A percentile compares a stretch with the other conserved stretches of the same genome.
These are phyloP conservation scores for Pichiaceae sp. DNA, from an alignment of 1,139 yeast genomes.

Conservation along the genomic window DNA sequence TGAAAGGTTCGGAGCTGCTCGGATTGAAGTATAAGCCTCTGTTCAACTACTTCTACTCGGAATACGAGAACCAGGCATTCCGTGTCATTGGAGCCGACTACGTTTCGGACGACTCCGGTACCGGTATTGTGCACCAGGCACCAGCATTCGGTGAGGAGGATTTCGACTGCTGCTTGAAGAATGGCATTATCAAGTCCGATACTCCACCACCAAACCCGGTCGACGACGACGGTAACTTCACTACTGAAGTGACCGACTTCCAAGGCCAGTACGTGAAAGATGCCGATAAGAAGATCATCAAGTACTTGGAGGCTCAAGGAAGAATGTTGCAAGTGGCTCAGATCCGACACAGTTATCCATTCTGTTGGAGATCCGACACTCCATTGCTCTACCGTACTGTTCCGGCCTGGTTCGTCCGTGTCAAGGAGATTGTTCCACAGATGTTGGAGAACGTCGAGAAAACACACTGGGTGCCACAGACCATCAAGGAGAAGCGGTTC, in stretches of 20 bases:
- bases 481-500: conserved; percentile 88
- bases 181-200: conserved; percentile 67
- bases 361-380: conserved; percentile 99
- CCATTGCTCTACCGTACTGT: conserved; percentile 93
- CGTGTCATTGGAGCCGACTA: conserved; percentile 74
- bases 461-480: conserved; percentile 92
- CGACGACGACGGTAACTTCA: conserved; percentile 85
- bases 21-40: conserved; percentile 79
- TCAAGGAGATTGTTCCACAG: conserved; percentile 76
- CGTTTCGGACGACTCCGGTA: conserved; percentile 93
- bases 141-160: conserved; percentile 99
- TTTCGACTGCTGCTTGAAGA: conserved; percentile 70
- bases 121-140: conserved; percentile 97
- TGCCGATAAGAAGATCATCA: conserved; percentile 88
- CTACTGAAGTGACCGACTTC: conserved; percentile 63
- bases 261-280: conserved; percentile 88
- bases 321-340: conserved; percentile 70
- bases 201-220: conserved; percentile 85
- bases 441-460: conserved; percentile 80
- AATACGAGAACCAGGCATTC: conserved; percentile 71
- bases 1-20: conserved; percentile 69
- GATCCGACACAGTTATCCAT: conserved; percentile 93
- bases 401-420: conserved; percentile 97
- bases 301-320: conserved; percentile 70
- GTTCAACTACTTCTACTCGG: conserved; percentile 70